phyloP scores from a whole-genome alignment of 257 asterid species.

The Primulina tabacum region DNA sequence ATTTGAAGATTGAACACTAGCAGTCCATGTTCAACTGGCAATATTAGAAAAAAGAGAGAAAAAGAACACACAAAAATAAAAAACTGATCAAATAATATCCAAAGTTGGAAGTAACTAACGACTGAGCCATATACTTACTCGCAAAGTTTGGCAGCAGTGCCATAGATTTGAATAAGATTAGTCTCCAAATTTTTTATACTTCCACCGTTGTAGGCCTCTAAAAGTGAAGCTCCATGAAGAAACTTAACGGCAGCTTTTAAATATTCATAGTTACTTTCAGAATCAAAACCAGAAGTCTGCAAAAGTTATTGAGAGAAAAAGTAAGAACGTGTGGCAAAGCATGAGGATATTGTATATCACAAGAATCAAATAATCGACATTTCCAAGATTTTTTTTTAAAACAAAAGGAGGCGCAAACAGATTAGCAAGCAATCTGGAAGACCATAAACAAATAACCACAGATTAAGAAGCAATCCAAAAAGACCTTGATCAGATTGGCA shows the following conservation, averaged over 20 bases:
- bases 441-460: constrained; percentile 39
- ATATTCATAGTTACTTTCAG: constrained; percentile 69
- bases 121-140: constrained; percentile 48
- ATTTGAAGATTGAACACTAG: background rate
- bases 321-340: constrained; percentile 21
- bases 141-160: constrained; percentile 71
- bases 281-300: constrained; percentile 73
- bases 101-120: constrained; percentile 18
- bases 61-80: constrained; percentile 7
- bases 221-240: constrained; percentile 82
- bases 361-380: constrained; percentile 1
- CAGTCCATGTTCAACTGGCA: background rate
- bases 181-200: constrained; percentile 51
- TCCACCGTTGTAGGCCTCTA: constrained; percentile 56
- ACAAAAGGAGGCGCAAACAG: constrained; percentile 13
- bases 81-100: constrained; percentile 10
- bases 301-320: constrained; percentile 20
- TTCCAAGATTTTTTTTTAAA: background rate
- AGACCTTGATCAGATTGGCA: constrained; percentile 82
- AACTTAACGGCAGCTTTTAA: constrained; percentile 80
- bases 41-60: too few relatives aligned
- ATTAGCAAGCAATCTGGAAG: constrained; percentile 26
- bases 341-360: background rate
- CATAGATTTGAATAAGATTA: constrained; percentile 62
- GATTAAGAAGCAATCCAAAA: constrained; percentile 24